phyloP scores from a whole-genome alignment of 305 asterid genomes.

The Striga hermonthica region DNA sequence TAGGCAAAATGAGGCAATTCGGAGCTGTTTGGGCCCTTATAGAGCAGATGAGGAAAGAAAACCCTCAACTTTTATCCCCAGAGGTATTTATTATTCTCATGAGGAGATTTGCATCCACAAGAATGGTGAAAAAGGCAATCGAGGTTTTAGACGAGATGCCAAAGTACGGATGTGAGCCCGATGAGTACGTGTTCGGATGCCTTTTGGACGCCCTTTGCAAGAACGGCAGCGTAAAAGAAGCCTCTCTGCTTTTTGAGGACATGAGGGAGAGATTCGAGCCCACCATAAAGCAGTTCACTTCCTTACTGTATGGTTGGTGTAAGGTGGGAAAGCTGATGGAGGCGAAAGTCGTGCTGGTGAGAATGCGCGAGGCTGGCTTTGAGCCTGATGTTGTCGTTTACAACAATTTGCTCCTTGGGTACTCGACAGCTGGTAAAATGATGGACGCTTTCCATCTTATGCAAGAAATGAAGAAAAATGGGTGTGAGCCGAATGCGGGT shows the following conservation, averaged over 20 bases:
- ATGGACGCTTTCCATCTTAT: slow-evolving; percentile 71
- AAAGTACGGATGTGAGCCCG: slow-evolving; percentile 81
- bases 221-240: slow-evolving; percentile 87
- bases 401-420: slow-evolving; percentile 78
- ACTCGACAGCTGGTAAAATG: slow-evolving; percentile 70
- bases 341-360: slow-evolving; percentile 75
- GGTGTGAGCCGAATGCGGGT: slow-evolving; percentile 69
- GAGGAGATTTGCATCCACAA: slow-evolving; percentile 89
- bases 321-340: slow-evolving; percentile 85
- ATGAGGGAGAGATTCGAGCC: slow-evolving; percentile 67
- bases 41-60: slow-evolving; percentile 89
- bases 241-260: slow-evolving; percentile 80
- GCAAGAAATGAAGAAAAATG: slow-evolving; percentile 71
- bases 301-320: slow-evolving; percentile 86
- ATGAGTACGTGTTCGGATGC: slow-evolving; percentile 87
- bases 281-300: slow-evolving; percentile 78
- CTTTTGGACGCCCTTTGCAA: slow-evolving; percentile 86
- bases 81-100: slow-evolving; percentile 76
- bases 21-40: slow-evolving; percentile 97
- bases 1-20: slow-evolving; percentile 90
- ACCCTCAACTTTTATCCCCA: slow-evolving; percentile 58
- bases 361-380: slow-evolving; percentile 88
- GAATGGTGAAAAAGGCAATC: slow-evolving; percentile 88
- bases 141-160: slow-evolving; percentile 96
- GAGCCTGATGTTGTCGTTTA: slow-evolving; percentile 92